Base-by-base conservation (phyloP, 2,329 filamentous ascomycete species). In the Fusarium phyllophilum region DNA sequence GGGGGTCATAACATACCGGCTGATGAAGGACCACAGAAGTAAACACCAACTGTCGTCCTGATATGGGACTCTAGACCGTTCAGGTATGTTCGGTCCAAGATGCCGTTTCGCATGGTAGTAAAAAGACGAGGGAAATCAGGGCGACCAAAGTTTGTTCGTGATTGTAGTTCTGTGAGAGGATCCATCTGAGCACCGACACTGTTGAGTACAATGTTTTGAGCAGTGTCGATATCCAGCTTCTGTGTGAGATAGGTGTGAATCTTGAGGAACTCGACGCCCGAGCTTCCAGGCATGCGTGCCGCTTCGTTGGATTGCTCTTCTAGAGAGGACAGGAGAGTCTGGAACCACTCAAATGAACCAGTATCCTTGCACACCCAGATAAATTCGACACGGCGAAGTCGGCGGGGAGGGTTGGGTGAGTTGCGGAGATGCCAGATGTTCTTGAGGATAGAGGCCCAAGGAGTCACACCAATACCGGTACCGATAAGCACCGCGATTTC, bases 321-420 rank as follows among this genome's bases (percentile, higher is more conserved):
- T 29, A 99, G 92, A 1, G 94, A 97, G 1, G 93, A 94, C 22
- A 99, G 89, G 2, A 99, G 90, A 4, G 93, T 95, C 82, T 99
- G 96, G 87, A 99, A 98, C 96, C 96, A 99, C 84, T 98, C 96
- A 79, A 99, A 99, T 0, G 95, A 97, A 39, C 90, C 93, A 0
- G 95, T 97, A 80, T 98, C 95, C 82, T 94, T 96, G 89, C 96
- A 98, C 58, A 98, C 92, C 96, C 96, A 99, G 86, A 99, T 97
- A 84, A 99, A 99, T 83, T 99, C 96, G 38, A 99, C 96, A 82
- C 96, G 93, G 68, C 95, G 93, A 52, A 99, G 91, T 80, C 96
- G 94, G 56, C 90, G 91, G 3, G 96, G 95, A 31, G 95, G 94
- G 85, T 98, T 96, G 13, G 96, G 95, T 22, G 92, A 90, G 74